phyloP scores from a whole-genome alignment of 2,329 filamentous ascomycete genomes.

The Diaporthe amygdali region DNA sequence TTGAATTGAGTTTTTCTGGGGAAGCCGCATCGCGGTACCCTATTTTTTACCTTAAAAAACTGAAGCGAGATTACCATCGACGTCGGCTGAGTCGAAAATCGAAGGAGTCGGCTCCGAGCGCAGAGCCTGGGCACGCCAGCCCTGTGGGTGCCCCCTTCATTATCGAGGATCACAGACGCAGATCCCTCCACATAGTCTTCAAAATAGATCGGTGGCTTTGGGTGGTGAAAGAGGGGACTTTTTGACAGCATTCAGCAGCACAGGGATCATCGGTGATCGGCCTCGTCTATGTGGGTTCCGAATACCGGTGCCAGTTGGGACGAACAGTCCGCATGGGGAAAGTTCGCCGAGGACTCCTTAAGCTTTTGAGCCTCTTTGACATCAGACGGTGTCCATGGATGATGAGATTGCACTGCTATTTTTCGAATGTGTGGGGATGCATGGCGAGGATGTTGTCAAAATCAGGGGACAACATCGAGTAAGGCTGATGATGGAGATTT shows the following conservation, averaged over 20 bases:
- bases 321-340: neutral
- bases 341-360: neutral
- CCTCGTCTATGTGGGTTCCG: neutral
- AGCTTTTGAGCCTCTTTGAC: slow-evolving; percentile 10
- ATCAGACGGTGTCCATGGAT: neutral
- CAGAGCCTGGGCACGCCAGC: neutral
- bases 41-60: neutral
- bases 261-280: neutral
- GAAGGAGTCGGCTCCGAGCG: slow-evolving; percentile 3
- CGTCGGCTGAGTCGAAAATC: neutral
- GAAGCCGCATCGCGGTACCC: neutral
- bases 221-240: neutral
- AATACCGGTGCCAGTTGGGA: neutral
- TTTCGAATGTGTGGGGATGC: neutral
- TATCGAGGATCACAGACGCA: neutral
- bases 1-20: neutral
- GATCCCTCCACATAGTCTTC: neutral
- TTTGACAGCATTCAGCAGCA: neutral
- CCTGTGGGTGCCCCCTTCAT: neutral
- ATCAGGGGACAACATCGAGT: neutral
- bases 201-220: neutral
- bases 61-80: slow-evolving; percentile 8
- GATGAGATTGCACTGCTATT: slow-evolving; percentile 10
- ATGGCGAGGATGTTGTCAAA: neutral
- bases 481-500: neutral